Percentiles rank a stretch among this genome's conserved stretches.
Conservation (phyloP, 106 monocot genomes). For the Alisma plantagoaquatica region DNA sequence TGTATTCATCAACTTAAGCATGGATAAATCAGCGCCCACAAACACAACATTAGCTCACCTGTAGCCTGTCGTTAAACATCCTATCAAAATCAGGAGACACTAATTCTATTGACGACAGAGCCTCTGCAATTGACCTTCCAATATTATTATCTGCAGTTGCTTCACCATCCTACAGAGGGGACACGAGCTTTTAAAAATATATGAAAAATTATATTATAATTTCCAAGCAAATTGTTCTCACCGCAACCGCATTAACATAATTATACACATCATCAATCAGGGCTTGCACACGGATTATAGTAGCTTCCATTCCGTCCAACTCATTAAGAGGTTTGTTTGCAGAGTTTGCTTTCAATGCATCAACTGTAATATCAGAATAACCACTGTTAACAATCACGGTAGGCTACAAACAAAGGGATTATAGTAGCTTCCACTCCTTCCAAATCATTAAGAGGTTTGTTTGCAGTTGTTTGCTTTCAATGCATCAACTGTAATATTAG, state of each 20-base stretch:
- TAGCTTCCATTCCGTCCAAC: conserved; percentile 85
- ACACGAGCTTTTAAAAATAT: no score
- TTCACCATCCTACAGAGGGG: conserved; percentile 59
- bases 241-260: conserved; percentile 86
- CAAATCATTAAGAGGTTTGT: no score
- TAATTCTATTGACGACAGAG: conserved; percentile 59
- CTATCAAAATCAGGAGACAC: conserved; percentile 82
- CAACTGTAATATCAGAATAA: conserved; percentile 32
- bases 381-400: no score
- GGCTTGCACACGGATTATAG: conserved; percentile 49
- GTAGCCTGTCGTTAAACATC: conserved; percentile 83
- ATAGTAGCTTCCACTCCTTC: no score
- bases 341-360: conserved; percentile 55
- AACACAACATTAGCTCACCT: conserved; percentile 26
- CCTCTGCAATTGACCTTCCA: conserved; percentile 65
- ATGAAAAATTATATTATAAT: no score
- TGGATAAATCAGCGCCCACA: neutral
- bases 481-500: no score
- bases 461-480: no score
- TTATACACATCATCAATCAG: conserved; percentile 86
- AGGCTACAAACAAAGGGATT: no score
- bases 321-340: conserved; percentile 92
- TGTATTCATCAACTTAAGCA: no score
- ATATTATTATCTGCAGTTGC: conserved; percentile 63
- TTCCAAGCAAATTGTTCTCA: no score